Evolutionary conservation across 1,284 basidiomycete genomes (phyloP), one percentile per base, ranked within the genome.

Genomic region (Pascua sp.): DNA sequence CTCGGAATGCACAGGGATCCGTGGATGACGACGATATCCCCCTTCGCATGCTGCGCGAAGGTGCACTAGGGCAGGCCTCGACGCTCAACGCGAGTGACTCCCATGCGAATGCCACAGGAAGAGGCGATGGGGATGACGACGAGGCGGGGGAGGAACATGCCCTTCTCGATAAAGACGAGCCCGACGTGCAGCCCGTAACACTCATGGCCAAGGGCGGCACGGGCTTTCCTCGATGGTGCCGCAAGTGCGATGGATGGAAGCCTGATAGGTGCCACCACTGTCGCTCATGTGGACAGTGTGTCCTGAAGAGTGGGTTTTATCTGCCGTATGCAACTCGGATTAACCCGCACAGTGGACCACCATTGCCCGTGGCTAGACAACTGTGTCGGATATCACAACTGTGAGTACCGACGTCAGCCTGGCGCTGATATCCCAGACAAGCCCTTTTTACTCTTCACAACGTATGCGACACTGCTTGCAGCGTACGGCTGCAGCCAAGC

Each of bases 341-440:
- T 60, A 52, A 59, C 45, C 13, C 36, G n/a, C 7, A 32, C 53
- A 65, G 63, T 66, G 60, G 90, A 94, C 72, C 91, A 93, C 71
- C 91, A 94, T 70, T 94, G 91, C 70, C 86, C 87, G 4, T 94
- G 91, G 91, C 78, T 93, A 13, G 88, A 84, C 42, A 87, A 82
- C 69, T 94, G 91, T 73, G 83, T 94, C 51, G 90, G 90, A 8
- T 85, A 89, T 75, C 81, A 88, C 70, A 93, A 89, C 52, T 90
- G 72, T 74, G 49, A 48, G 70, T 49, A 18, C 8, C 41, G 13
- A 32, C 8, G 24, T 18, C 11, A 17, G 15, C 3, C 41, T 41
- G 8, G 5, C 11, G n/a, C 55, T 59, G 49, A 59, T 49, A 38
- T 32, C 24, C 11, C 49, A 73, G 70, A 92, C 72, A 87, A 89